A percentile compares a stretch with the other conserved stretches of the same genome.
Conservation (phyloP, 108 stramenopile species). For the Tribonema minus region DNA sequence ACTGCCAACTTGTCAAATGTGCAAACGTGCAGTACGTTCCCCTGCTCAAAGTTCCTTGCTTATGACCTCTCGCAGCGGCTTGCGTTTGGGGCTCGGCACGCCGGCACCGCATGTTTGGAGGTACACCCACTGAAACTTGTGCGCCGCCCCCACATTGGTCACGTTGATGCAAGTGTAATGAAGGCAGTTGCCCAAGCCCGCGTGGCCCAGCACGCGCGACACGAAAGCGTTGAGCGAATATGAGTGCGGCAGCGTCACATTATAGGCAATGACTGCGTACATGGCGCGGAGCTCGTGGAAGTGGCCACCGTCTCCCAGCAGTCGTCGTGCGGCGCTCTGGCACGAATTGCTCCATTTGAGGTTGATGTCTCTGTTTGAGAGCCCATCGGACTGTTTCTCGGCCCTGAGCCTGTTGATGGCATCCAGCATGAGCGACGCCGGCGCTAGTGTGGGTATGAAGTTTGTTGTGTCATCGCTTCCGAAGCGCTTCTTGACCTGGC, state of each 20-base stretch:
- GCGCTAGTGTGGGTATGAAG: too few species aligned
- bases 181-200: not conserved
- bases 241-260: not conserved
- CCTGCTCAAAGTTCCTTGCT: too few species aligned
- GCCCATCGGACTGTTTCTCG: too few species aligned
- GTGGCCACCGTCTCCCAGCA: not conserved
- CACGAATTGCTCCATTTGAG: not conserved
- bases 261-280: not conserved
- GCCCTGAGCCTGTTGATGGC: too few species aligned
- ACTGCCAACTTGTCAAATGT: too few species aligned
- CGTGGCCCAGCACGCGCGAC: not conserved
- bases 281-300: not conserved
- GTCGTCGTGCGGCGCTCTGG: not conserved
- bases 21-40: too few species aligned
- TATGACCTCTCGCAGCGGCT: too few species aligned
- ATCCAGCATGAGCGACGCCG: too few species aligned
- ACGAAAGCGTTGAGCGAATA: not conserved
- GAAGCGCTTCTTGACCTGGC: too few species aligned
- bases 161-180: not conserved
- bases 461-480: too few species aligned
- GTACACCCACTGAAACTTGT: not conserved
- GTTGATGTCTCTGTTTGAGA: not conserved
- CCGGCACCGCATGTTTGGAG: too few species aligned
- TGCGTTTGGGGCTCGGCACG: too few species aligned
- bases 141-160: not conserved